A percentile compares a stretch with the other conserved stretches of the same genome.
Evolutionary conservation across 345 rosid genomes (phyloP).

Genomic region (Barbarea vulgaris): DNA sequence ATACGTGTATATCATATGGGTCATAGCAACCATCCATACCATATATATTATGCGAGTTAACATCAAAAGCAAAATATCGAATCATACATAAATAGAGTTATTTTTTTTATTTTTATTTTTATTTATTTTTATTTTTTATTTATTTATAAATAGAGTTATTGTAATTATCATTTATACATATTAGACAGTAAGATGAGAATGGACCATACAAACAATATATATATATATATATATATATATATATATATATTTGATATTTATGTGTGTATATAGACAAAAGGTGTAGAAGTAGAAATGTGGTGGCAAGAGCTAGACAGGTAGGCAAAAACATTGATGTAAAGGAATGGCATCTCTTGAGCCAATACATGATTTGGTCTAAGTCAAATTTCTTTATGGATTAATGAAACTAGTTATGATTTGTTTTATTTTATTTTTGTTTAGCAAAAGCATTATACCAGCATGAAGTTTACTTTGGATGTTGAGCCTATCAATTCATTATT

Average conservation of each 20-base stretch:
- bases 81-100: not conserved
- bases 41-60: not conserved
- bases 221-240: not conserved
- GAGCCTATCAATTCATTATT: constrained; percentile 33
- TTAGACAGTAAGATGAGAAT: constrained; percentile 16
- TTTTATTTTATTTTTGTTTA: not conserved
- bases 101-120: too few species aligned
- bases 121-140: too few species aligned
- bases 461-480: constrained; percentile 25
- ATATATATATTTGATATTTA: too few species aligned
- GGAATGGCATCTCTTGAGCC: constrained; percentile 37
- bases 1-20: not conserved
- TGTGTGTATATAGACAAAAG: constrained; percentile 28
- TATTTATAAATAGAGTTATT: too few species aligned
- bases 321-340: constrained; percentile 36
- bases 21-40: not conserved
- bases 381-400: constrained; percentile 27
- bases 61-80: not conserved
- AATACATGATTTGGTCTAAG: constrained; percentile 38
- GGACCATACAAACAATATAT: not conserved
- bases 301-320: constrained; percentile 42
- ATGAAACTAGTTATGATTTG: constrained; percentile 17
- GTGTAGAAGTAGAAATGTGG: constrained; percentile 38
- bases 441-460: constrained; percentile 12
- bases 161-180: not conserved